Conservation (phyloP, 2,329 filamentous ascomycete species). For the Colletotrichum sidae region DNA sequence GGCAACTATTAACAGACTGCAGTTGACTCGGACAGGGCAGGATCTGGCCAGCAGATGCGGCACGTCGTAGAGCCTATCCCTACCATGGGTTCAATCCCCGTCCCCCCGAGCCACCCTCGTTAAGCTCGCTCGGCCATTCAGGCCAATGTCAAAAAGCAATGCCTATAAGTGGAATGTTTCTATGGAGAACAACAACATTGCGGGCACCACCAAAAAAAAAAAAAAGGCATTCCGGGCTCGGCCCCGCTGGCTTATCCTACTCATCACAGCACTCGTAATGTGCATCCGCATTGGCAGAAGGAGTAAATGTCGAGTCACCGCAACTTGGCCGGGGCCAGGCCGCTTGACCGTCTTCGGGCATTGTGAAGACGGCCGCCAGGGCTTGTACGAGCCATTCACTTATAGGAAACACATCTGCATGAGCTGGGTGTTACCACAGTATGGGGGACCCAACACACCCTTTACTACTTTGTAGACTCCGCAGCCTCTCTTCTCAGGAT, state of each 20-base stretch:
- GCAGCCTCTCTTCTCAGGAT: too few species aligned
- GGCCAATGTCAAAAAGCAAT: background rate
- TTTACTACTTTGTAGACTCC: too few species aligned
- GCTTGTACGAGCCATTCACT: too few species aligned
- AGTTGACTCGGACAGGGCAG: too few species aligned
- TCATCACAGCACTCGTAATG: too few species aligned
- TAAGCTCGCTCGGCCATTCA: background rate
- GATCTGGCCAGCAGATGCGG: too few species aligned
- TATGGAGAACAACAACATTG: slow-evolving; percentile 1
- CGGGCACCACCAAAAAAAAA: background rate
- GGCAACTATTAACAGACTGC: too few species aligned
- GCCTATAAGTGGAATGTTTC: background rate
- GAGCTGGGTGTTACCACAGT: too few species aligned
- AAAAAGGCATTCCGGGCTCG: background rate
- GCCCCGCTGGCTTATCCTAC: background rate
- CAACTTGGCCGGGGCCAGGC: slow-evolving; percentile 5
- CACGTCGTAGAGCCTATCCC: background rate
- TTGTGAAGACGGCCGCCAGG: too few species aligned
- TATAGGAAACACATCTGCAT: too few species aligned
- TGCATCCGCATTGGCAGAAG: too few species aligned
- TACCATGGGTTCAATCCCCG: background rate
- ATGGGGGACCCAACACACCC: too few species aligned
- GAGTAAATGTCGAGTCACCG: slow-evolving; percentile 11
- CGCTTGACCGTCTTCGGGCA: slow-evolving; percentile 1
- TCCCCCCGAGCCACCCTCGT: background rate